Percentiles rank a stretch among this genome's conserved stretches.
phyloP scores from a whole-genome alignment of 2,329 filamentous ascomycete genomes.

The Xylaria digitata region DNA sequence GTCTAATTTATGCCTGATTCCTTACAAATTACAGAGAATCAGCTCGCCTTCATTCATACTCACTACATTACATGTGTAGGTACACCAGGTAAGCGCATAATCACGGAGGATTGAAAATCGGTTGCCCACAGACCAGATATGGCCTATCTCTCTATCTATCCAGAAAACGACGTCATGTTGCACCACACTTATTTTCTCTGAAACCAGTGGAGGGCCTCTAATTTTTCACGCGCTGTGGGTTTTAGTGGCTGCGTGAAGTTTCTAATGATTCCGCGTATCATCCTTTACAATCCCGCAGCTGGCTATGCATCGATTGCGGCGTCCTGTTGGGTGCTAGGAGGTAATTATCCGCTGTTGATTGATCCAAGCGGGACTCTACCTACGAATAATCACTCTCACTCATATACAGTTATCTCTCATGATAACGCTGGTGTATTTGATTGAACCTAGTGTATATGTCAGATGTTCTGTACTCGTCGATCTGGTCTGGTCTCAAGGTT shows the following conservation, averaged over 20 bases:
- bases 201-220: neutral
- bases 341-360: neutral
- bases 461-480: too few relatives aligned
- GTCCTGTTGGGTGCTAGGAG: neutral
- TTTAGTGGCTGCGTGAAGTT: neutral
- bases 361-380: neutral
- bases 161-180: slow-evolving; percentile 8
- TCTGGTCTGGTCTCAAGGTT: neutral
- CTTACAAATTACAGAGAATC: too few relatives aligned
- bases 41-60: neutral
- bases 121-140: too few relatives aligned
- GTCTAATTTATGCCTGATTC: too few relatives aligned
- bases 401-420: neutral
- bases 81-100: neutral
- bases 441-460: too few relatives aligned
- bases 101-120: too few relatives aligned
- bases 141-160: neutral
- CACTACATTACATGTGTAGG: neutral
- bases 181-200: neutral
- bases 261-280: neutral
- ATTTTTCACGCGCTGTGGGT: neutral
- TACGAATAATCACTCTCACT: neutral
- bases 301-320: neutral
- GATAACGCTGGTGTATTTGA: neutral
- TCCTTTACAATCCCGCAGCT: neutral